These are phyloP conservation scores for Lagenidium giganteum DNA, from an alignment of 352 stramenopile species.

Conservation along the genomic window DNA sequence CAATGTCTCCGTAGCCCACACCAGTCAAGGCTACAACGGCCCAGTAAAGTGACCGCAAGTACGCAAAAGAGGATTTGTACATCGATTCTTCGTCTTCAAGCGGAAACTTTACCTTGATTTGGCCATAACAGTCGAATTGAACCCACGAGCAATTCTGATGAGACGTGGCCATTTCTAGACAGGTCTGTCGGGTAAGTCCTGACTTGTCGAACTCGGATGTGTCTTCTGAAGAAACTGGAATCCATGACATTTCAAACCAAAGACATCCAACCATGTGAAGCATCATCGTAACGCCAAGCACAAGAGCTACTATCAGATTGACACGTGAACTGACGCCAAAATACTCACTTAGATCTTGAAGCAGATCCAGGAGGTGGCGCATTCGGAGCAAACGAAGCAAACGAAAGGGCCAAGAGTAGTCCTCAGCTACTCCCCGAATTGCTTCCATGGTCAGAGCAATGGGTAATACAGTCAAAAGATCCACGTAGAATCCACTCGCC, in stretches of 20 bases:
- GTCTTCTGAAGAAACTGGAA: slow-evolving; percentile 16
- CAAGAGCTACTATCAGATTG: slow-evolving; percentile 35
- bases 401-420: slow-evolving; percentile 37
- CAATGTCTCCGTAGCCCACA: slow-evolving; percentile 74
- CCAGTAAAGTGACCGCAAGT: slow-evolving; percentile 74
- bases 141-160: slow-evolving; percentile 74
- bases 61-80: slow-evolving; percentile 54
- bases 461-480: slow-evolving; percentile 43
- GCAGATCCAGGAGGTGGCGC: slow-evolving; percentile 27
- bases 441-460: slow-evolving; percentile 41
- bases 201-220: slow-evolving; percentile 1
- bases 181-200: slow-evolving; percentile 23
- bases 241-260: slow-evolving; percentile 69
- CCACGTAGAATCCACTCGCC: slow-evolving; percentile 40
- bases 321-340: slow-evolving; percentile 59
- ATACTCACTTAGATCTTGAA: slow-evolving; percentile 51
- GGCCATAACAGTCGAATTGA: slow-evolving; percentile 60
- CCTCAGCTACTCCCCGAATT: slow-evolving; percentile 14
- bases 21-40: slow-evolving; percentile 61
- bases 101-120: slow-evolving; percentile 46
- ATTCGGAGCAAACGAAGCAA: slow-evolving; percentile 45
- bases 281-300: slow-evolving; percentile 44
- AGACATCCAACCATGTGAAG: slow-evolving; percentile 61
- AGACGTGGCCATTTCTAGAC: slow-evolving; percentile 39
- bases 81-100: slow-evolving; percentile 25